Percentiles rank a stretch among this genome's conserved stretches.
Evolutionary conservation across 2,329 filamentous ascomycete genomes (phyloP).

Genomic region (Microsporum audouinii): DNA sequence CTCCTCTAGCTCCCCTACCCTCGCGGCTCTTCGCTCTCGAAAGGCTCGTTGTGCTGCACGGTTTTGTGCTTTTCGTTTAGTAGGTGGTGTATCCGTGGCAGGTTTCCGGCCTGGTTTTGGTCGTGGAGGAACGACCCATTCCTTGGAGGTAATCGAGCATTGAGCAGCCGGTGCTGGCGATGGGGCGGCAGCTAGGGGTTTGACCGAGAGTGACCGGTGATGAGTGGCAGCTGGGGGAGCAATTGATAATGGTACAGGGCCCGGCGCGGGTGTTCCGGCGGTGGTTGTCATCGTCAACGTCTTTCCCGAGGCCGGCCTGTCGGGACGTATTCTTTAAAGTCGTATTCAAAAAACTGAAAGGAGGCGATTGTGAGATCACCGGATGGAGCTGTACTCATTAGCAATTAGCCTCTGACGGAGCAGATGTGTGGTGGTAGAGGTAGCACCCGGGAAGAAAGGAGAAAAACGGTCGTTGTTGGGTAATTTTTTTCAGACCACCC

Average conservation of each 20-base stretch:
- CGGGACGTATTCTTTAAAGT: background rate
- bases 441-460: background rate
- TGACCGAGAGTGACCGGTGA: slow-evolving; percentile 26
- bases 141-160: slow-evolving; percentile 58
- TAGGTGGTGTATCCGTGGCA: slow-evolving; percentile 88
- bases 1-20: slow-evolving; percentile 55
- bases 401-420: background rate
- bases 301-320: background rate
- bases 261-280: slow-evolving; percentile 29
- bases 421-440: background rate
- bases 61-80: slow-evolving; percentile 76
- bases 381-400: background rate
- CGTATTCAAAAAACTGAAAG: background rate
- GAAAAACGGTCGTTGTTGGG: background rate
- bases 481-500: background rate
- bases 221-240: slow-evolving; percentile 19
- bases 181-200: slow-evolving; percentile 26
- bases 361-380: background rate
- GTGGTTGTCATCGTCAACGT: slow-evolving; percentile 15
- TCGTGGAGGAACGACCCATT: slow-evolving; percentile 75
- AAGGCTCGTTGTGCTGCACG: slow-evolving; percentile 86
- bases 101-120: slow-evolving; percentile 95
- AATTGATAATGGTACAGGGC: slow-evolving; percentile 27
- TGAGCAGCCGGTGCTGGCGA: slow-evolving; percentile 30
- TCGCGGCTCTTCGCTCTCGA: slow-evolving; percentile 86